phyloP scores from a whole-genome alignment of 805 yeast genomes.

The Myxozyma kluyveri region DNA sequence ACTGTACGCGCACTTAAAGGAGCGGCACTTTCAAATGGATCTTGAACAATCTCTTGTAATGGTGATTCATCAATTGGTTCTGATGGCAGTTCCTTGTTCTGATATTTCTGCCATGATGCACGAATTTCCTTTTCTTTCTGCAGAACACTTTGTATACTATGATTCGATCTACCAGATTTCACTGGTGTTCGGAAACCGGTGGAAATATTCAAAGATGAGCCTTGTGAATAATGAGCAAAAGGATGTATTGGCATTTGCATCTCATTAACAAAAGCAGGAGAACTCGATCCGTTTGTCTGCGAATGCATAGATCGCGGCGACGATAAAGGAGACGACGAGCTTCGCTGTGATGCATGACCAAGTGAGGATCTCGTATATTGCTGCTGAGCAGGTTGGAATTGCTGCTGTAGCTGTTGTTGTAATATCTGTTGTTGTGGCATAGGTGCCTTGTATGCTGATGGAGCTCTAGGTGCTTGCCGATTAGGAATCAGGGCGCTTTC shows the following conservation, averaged over 20 bases:
- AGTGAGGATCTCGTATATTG: not conserved
- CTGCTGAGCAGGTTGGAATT: not conserved
- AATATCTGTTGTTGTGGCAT: not conserved
- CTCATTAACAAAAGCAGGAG: not conserved
- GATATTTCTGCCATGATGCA: slow-evolving; percentile 15
- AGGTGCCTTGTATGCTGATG: slow-evolving; percentile 36
- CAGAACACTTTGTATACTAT: slow-evolving; percentile 11
- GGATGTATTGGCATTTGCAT: too few species aligned
- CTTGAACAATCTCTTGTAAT: not conserved
- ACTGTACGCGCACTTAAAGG: not conserved
- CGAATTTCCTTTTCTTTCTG: slow-evolving; percentile 13
- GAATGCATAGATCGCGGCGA: not conserved
- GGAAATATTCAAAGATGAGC: not conserved
- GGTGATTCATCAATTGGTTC: slow-evolving; percentile 20
- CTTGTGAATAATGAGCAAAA: not conserved
- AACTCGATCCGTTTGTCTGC: not conserved
- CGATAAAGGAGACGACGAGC: not conserved
- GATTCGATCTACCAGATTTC: slow-evolving; percentile 3
- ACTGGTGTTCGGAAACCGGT: not conserved
- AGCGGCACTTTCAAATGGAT: slow-evolving; percentile 7
- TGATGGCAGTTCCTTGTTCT: slow-evolving; percentile 26
- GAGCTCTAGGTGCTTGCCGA: slow-evolving; percentile 37
- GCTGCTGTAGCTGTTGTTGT: not conserved
- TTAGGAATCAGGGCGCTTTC: slow-evolving; percentile 28
- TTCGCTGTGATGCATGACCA: not conserved